Evolutionary conservation across 495 filamentous ascomycete genomes (phyloP).

Genomic region (Penicillium steckii): DNA sequence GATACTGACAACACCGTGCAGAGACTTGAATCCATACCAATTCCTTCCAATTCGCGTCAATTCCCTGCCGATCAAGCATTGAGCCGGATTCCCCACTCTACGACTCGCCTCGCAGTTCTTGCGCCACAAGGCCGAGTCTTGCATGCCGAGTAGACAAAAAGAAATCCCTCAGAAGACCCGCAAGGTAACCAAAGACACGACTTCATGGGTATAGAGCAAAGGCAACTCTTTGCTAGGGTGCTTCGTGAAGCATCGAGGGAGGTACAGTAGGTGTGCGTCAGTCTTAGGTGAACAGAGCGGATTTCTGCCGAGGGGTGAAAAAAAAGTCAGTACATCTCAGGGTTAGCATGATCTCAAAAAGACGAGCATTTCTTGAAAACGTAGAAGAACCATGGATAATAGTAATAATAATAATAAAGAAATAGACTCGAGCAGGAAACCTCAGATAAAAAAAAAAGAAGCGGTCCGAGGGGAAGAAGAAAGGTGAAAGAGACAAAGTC

Average conservation of each 20-base stretch:
- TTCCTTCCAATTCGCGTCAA: not conserved
- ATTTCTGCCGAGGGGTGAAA: slow-evolving; percentile 10
- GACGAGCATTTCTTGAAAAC: not conserved
- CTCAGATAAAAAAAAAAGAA: slow-evolving; percentile 16
- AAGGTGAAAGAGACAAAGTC: not conserved
- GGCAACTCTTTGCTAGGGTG: slow-evolving; percentile 11
- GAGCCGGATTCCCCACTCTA: not conserved
- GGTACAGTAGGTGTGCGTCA: not conserved
- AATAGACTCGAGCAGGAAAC: slow-evolving; percentile 8
- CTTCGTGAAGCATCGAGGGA: not conserved
- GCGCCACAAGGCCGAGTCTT: slow-evolving; percentile 2
- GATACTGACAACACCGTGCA: not conserved
- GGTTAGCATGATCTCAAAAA: not conserved
- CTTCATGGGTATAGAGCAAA: not conserved
- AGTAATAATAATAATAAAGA: not conserved
- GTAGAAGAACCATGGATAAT: not conserved
- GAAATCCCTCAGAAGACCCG: too few relatives aligned
- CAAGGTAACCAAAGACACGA: not conserved
- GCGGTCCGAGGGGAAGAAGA: slow-evolving; percentile 1
- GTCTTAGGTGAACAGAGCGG: not conserved
- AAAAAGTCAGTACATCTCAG: not conserved
- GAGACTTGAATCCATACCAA: not conserved
- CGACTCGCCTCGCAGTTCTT: not conserved
- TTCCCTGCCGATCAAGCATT: slow-evolving; percentile 1
- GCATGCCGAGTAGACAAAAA: not conserved